These are phyloP conservation scores for Melampsora larici-populina DNA, from an alignment of 1,284 basidiomycete genomes.

Conservation along the genomic window DNA sequence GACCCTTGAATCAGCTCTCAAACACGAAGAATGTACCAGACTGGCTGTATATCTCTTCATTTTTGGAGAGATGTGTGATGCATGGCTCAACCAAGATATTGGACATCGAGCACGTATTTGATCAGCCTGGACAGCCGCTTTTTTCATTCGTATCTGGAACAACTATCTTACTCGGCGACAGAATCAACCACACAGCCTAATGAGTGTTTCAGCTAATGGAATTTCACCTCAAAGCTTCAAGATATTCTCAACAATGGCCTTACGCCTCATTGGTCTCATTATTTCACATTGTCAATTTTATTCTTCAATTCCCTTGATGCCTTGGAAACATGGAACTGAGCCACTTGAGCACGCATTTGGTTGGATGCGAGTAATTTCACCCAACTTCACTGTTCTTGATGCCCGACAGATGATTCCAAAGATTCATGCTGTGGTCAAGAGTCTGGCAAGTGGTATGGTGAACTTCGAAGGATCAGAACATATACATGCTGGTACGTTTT, in stretches of 20 bases:
- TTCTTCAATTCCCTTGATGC: background rate
- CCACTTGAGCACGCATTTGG: no score
- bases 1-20: background rate
- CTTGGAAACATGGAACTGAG: no score
- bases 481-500: conserved; percentile 2
- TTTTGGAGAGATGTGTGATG: conserved; percentile 17
- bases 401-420: no score
- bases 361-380: no score
- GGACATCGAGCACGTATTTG: conserved; percentile 2
- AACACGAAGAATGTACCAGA: conserved; percentile 1
- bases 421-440: no score
- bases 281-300: conserved; percentile 17
- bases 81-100: conserved; percentile 7
- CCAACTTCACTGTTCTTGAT: no score
- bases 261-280: background rate
- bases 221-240: conserved; percentile 21
- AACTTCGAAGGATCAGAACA: conserved; percentile 5
- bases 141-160: conserved; percentile 13
- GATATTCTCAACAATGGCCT: background rate
- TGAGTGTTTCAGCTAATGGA: conserved; percentile 10
- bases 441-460: conserved; percentile 3
- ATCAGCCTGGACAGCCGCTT: conserved; percentile 7
- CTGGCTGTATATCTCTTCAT: conserved; percentile 14
- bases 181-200: background rate
- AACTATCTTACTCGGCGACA: background rate